Conservation (phyloP, 2,329 filamentous ascomycete species). For the Lachnellula arida region DNA sequence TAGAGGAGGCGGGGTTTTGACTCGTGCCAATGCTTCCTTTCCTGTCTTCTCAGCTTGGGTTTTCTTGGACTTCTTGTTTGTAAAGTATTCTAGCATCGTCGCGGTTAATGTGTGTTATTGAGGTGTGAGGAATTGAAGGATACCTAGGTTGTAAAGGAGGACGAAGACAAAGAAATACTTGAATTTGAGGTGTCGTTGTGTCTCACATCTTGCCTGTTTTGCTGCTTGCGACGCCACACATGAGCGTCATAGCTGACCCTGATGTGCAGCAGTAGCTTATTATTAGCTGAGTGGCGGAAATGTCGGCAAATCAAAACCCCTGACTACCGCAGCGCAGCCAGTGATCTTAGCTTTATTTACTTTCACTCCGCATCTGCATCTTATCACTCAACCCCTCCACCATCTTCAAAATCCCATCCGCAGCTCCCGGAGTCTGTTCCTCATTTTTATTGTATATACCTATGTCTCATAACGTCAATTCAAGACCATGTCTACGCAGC, state of each 20-base stretch:
- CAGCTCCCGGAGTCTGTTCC: background rate
- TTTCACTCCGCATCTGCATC: background rate
- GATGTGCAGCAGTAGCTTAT: background rate
- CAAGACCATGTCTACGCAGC: background rate
- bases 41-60: conserved; percentile 46
- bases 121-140: background rate
- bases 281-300: background rate
- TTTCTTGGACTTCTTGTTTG: conserved; percentile 60
- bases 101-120: conserved; percentile 2
- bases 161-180: no score
- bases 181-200: no score
- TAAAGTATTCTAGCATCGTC: conserved; percentile 59
- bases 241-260: background rate
- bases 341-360: background rate
- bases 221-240: background rate
- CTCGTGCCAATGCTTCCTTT: conserved; percentile 8
- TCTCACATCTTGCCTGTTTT: background rate
- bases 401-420: background rate
- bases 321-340: background rate
- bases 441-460: background rate
- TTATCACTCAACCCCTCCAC: background rate
- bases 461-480: background rate
- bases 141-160: no score
- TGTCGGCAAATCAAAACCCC: background rate
- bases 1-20: conserved; percentile 36